Percentiles rank a stretch among this genome's conserved stretches.
phyloP scores from a whole-genome alignment of 1,139 yeast species.

The Diutina pseudorugosa region DNA sequence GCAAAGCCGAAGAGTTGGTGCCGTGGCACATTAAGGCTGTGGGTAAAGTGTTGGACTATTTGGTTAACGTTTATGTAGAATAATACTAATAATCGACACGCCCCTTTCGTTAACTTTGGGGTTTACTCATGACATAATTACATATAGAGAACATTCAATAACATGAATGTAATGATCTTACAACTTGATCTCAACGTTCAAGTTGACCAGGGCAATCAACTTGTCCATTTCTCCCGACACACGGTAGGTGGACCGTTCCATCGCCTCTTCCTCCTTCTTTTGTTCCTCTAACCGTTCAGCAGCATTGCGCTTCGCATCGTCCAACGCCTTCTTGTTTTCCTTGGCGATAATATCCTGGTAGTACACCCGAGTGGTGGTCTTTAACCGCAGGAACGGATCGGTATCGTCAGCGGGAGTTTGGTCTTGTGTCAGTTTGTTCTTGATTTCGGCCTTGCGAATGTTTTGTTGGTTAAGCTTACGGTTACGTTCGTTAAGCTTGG shows the following conservation, averaged over 20 bases:
- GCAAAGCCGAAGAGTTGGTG: slow-evolving; percentile 13
- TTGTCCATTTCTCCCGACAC: slow-evolving; percentile 33
- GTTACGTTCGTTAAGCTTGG: slow-evolving; percentile 68
- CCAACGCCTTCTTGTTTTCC: slow-evolving; percentile 33
- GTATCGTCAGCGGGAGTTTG: slow-evolving; percentile 34
- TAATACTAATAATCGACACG: neutral
- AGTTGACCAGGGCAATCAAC: slow-evolving; percentile 23
- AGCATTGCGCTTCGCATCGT: slow-evolving; percentile 26
- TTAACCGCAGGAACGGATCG: slow-evolving; percentile 84
- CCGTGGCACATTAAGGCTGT: slow-evolving; percentile 90
- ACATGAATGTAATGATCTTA: too few species aligned
- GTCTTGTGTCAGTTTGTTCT: slow-evolving; percentile 32
- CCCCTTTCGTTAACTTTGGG: too few species aligned
- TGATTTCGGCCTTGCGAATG: slow-evolving; percentile 70
- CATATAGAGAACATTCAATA: too few species aligned
- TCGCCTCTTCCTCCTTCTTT: slow-evolving; percentile 24
- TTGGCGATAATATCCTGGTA: slow-evolving; percentile 40
- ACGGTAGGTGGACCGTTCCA: slow-evolving; percentile 31
- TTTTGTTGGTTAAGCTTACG: slow-evolving; percentile 68
- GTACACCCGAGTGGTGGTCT: slow-evolving; percentile 77
- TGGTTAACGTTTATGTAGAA: slow-evolving; percentile 29
- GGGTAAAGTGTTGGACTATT: slow-evolving; percentile 43
- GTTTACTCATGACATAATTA: too few species aligned
- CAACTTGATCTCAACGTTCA: neutral
- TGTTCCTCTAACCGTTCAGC: slow-evolving; percentile 25